Evolutionary conservation across 495 filamentous ascomycete species (phyloP), one percentile per base, ranked within the genome.

Genomic region (Aspergillus egyptiacus): DNA sequence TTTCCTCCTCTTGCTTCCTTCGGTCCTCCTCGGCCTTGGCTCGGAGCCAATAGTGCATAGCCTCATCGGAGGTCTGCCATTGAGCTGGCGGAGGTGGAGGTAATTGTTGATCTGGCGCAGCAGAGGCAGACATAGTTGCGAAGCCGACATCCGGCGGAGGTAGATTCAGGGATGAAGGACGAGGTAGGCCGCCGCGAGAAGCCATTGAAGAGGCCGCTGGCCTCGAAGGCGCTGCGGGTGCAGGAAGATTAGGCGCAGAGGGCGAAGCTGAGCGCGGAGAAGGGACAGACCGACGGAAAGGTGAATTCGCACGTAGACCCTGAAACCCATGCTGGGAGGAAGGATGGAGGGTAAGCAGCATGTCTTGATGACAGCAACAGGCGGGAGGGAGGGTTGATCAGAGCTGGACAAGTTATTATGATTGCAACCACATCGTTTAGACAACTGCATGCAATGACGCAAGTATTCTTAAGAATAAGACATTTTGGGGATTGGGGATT

Each of bases 11-110:
- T 63, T 91, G 86, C 60, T 73, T 86, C 57, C 85, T 80, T 52
- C 79, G 80, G 50, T 93, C 88, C 55, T 96, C 91, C 66, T 96
- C 91, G 2, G 81, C 74, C 68, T 87, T 94, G 11, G 89, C 86
- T 38, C 77, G 63, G 2, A 95, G 73, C 89, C 87, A 96, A 51
- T 76, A 81, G 48, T 82, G 81, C 84, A 89, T 85, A 17, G 84
- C 78, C 27, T 91, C 85, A 53, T 96, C 89, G 27, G 82, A 77
- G 48, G 76, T 78, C 58, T 86, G 81, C 77, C 85, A 88, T 70
- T 79, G 78, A 34, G 76, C 65, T 8, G 89, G 86, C 11, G 89
- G 79, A 11, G 81, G 75, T 9, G 87, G n/a, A n/a, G n/a, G 87
- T 36, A 93, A 70, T 34, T 78, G 67, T 43, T 63, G 59, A 22